phyloP scores from a whole-genome alignment of 257 asterid species.

The Solanum dulcamara region DNA sequence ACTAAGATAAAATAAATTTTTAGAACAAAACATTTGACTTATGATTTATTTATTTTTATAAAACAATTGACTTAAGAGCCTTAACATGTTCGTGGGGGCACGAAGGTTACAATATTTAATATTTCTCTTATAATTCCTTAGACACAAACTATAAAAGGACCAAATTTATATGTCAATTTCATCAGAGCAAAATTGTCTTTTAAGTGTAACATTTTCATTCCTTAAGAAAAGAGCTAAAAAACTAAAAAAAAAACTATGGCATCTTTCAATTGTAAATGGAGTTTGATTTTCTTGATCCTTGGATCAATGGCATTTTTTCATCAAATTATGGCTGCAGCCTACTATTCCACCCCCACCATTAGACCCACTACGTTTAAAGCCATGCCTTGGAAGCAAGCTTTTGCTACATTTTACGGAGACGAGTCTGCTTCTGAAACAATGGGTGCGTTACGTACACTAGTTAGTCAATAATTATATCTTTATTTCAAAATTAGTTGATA shows the following conservation, averaged over 20 bases:
- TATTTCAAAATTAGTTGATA: not conserved
- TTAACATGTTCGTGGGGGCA: constrained; percentile 19
- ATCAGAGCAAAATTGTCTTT: not conserved
- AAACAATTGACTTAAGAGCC: constrained; percentile 6
- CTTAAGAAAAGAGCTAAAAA: not conserved
- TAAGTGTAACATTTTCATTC: not conserved
- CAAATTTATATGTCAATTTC: constrained; percentile 10
- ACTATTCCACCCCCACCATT: constrained; percentile 4
- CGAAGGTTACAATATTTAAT: constrained; percentile 13
- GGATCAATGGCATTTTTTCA: constrained; percentile 6
- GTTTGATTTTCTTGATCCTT: constrained; percentile 13
- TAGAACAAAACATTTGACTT: constrained; percentile 7
- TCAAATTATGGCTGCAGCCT: constrained; percentile 18
- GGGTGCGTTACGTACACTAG: constrained; percentile 30
- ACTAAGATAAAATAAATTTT: not conserved
- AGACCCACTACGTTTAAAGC: constrained; percentile 14
- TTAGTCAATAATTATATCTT: not conserved
- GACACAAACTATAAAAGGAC: constrained; percentile 21
- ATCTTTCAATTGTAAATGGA: constrained; percentile 18
- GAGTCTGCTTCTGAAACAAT: constrained; percentile 49
- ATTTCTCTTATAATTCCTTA: not conserved
- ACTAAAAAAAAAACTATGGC: constrained; percentile 25
- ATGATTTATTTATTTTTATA: not conserved
- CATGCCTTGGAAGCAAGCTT: constrained; percentile 37
- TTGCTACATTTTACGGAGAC: constrained; percentile 69